Conservation (phyloP, 73 alveolate genomes). For the Tetrahymena malaccensis region DNA sequence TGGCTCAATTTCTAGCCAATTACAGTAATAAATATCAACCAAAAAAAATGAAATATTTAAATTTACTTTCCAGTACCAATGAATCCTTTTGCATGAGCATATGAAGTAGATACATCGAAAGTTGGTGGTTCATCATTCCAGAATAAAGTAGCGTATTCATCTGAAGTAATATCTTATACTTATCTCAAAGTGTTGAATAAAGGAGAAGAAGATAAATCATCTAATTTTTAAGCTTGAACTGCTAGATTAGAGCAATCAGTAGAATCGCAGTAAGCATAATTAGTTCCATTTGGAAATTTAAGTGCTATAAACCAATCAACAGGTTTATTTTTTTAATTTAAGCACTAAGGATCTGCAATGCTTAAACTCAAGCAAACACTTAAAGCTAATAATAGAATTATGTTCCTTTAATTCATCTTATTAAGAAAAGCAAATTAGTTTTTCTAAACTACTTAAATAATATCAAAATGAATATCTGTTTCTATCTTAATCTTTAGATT, state of each 20-base stretch:
- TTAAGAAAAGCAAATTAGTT: neutral
- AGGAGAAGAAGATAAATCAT: neutral
- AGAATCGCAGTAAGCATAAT: neutral
- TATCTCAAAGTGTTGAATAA: neutral
- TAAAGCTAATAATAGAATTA: neutral
- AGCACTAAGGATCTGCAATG: neutral
- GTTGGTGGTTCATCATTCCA: neutral
- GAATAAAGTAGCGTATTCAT: neutral
- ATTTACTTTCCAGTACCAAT: neutral
- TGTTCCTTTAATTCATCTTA: neutral
- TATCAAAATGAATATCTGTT: too few relatives aligned
- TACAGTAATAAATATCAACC: neutral
- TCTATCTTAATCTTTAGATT: neutral
- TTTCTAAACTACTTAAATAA: neutral
- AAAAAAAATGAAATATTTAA: neutral
- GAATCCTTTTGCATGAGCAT: neutral
- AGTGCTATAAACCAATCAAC: neutral
- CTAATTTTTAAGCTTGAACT: neutral
- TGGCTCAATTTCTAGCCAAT: neutral
- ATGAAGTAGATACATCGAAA: neutral
- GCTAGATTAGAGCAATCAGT: neutral
- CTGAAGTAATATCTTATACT: neutral
- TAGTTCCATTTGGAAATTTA: neutral
- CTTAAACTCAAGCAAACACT: neutral
- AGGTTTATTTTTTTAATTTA: neutral